A percentile compares a stretch with the other conserved stretches of the same genome.
Evolutionary conservation across 2,329 filamentous ascomycete genomes (phyloP).

Genomic region (Phoma sp.): DNA sequence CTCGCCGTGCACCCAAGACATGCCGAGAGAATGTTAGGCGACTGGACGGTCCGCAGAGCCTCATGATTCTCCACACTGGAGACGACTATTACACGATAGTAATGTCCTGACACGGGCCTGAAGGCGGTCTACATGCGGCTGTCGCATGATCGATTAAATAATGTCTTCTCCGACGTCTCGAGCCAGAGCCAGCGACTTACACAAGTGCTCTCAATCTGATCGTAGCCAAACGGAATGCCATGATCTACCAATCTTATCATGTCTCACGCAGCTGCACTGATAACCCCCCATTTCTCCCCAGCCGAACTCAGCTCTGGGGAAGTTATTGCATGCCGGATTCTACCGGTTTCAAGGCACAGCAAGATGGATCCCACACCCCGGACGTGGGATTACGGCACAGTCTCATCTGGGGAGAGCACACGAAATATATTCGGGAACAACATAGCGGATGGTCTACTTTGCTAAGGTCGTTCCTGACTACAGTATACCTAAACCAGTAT

Average conservation of each 20-base stretch:
- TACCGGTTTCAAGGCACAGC: constrained; percentile 8
- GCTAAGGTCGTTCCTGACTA: constrained; percentile 10
- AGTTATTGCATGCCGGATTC: constrained; percentile 10
- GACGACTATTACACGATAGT: constrained; percentile 19
- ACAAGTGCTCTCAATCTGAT: neutral
- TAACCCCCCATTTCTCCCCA: constrained; percentile 7
- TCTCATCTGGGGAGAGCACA: constrained; percentile 1
- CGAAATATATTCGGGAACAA: constrained; percentile 7
- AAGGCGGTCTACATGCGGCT: constrained; percentile 10
- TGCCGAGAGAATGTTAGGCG: constrained; percentile 7
- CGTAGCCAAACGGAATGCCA: neutral
- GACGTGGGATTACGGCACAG: constrained; percentile 7
- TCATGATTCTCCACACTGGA: constrained; percentile 15
- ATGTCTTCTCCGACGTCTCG: neutral
- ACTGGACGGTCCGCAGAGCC: constrained; percentile 16
- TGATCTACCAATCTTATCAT: neutral
- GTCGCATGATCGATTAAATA: constrained; percentile 4
- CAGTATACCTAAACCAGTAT: constrained; percentile 14
- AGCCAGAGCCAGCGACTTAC: neutral
- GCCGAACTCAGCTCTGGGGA: constrained; percentile 4
- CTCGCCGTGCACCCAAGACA: neutral
- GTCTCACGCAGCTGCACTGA: neutral
- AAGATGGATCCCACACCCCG: neutral
- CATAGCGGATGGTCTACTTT: constrained; percentile 13
- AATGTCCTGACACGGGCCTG: constrained; percentile 1